These are phyloP conservation scores for Nicotiana benthamiana DNA, from an alignment of 257 asterid species.

Conservation along the genomic window DNA sequence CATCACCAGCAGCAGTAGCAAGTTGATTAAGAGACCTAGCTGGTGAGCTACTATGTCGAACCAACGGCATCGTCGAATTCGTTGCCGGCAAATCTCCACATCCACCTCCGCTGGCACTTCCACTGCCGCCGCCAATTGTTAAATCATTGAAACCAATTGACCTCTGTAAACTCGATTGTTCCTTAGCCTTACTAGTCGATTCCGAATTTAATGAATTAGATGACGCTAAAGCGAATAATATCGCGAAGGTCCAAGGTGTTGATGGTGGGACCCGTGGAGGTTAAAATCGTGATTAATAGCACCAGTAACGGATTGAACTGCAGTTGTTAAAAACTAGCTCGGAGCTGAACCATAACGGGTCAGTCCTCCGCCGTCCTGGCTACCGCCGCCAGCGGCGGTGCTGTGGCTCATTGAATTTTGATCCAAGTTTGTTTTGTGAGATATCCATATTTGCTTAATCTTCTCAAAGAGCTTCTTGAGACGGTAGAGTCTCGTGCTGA, in stretches of 20 bases:
- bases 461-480: too few relatives aligned
- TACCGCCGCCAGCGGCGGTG: conserved; percentile 8
- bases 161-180: conserved; percentile 23
- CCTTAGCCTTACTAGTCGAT: conserved; percentile 4
- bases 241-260: conserved; percentile 16
- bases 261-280: conserved; percentile 15
- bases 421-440: too few relatives aligned
- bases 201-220: conserved; percentile 13
- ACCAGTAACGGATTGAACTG: conserved; percentile 48
- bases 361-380: conserved; percentile 24
- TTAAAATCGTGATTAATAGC: conserved; percentile 34
- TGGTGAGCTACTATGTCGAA: conserved; percentile 73
- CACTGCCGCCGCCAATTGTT: not conserved
- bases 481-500: too few relatives aligned
- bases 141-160: conserved; percentile 23
- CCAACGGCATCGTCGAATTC: conserved; percentile 30
- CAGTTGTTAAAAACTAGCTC: conserved; percentile 38
- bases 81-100: conserved; percentile 10
- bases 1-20: conserved; percentile 39
- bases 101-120: conserved; percentile 11
- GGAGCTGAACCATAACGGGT: conserved; percentile 78
- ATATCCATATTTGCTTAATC: too few relatives aligned
- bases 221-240: conserved; percentile 17
- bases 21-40: conserved; percentile 71
- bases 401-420: conserved; percentile 41